Conservation (phyloP, 1,139 yeast species). For the Yamadazyma mexicana region DNA sequence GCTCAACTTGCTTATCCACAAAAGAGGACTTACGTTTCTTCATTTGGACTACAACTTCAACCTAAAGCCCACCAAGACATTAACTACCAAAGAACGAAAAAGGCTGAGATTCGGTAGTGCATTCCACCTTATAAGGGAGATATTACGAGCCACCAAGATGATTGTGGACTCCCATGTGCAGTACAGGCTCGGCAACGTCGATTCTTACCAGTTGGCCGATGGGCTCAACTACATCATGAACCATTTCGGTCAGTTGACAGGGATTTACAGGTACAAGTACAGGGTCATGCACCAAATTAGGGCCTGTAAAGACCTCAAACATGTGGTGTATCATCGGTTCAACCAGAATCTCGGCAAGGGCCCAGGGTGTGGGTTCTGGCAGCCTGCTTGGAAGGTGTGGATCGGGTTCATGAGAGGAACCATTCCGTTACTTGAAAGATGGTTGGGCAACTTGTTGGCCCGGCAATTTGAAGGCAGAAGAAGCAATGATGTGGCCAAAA, state of each 20-base stretch:
- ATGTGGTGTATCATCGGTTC: constrained; percentile 81
- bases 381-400: constrained; percentile 99
- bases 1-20: constrained; percentile 86
- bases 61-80: constrained; percentile 91
- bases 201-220: constrained; percentile 92
- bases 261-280: constrained; percentile 94
- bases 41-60: constrained; percentile 96
- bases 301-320: constrained; percentile 93
- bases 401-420: constrained; percentile 86
- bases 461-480: constrained; percentile 96
- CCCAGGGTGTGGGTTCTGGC: constrained; percentile 99
- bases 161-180: constrained; percentile 94
- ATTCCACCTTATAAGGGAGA: constrained; percentile 89
- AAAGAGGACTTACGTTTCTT: constrained; percentile 86
- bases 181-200: constrained; percentile 84
- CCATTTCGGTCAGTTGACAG: constrained; percentile 94
- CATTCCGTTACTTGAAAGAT: constrained; percentile 88
- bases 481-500: constrained; percentile 87
- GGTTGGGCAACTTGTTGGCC: constrained; percentile 89
- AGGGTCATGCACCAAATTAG: constrained; percentile 98
- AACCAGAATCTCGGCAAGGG: constrained; percentile 88
- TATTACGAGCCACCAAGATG: constrained; percentile 75
- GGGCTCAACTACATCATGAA: constrained; percentile 87
- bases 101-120: constrained; percentile 96
- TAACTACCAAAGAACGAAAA: constrained; percentile 95